Base-by-base conservation (phyloP, 352 stramenopile species). In the Vaucheria bursata region DNA sequence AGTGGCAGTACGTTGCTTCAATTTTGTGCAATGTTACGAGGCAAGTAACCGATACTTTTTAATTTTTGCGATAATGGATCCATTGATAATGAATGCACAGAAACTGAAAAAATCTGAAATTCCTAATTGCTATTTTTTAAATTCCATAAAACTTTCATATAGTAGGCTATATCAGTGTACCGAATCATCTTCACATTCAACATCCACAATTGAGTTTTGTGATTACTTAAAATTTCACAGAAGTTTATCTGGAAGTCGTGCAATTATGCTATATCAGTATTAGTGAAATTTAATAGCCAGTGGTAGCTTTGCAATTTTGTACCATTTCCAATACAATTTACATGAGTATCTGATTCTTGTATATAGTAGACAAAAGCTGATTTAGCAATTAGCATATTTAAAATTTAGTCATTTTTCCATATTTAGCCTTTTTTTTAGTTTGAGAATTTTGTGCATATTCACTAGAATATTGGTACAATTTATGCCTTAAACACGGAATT, bases 1-100 rank as follows among this genome's bases (percentile, higher is more conserved):
- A 74, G 29, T 80, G 75, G 75, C 75, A 80, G 66, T 70, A 80
- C 33, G 72, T 50, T 59, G 75, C 75, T 39, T 75, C 64, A 29
- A 49, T 80, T n/a, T 35, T 80, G 25, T 80, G 75, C 32, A 80
- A 80, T 18, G 68, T 65, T 4, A 65, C 66, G 6, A 38, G 75
- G 12, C 71, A 34, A 4, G 25, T 50, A n/a, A 70, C 72, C 31
- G 75, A 18, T 59, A 18, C 12, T 59, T 59, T 59, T 12, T 12
- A 25, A 25, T 12, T 12, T 59, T 12, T 12, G 45, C 25, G 45
- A 25, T 12, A 25, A 59, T 12, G 45, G 12, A 18, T 12, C 12
- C 45, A 25, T 59, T 59, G 45, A 18, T 12, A 12, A 25, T 25
- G 45, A 18, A 25, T 59, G 45, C 45, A 59, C 45, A 18, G 45